These are phyloP conservation scores for Aspergillus viridinutans DNA, from an alignment of 2,329 filamentous ascomycete genomes.

Conservation along the genomic window DNA sequence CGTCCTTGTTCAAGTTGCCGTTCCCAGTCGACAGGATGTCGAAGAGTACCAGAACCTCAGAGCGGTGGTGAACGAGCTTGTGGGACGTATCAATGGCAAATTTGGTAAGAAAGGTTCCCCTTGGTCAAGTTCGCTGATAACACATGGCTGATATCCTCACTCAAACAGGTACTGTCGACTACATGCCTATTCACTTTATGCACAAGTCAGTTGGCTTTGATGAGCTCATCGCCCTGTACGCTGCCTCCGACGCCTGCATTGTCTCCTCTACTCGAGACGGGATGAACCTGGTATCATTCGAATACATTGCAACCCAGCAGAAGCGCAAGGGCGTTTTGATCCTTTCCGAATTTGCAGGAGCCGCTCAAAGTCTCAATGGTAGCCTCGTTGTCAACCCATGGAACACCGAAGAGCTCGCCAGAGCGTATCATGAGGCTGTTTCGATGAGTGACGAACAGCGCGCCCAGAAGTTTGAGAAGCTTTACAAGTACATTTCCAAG, in stretches of 20 bases:
- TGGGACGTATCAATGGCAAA: slow-evolving; percentile 89
- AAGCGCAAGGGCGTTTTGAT: slow-evolving; percentile 91
- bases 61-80: slow-evolving; percentile 89
- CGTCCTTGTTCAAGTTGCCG: slow-evolving; percentile 87
- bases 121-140: not conserved
- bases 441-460: slow-evolving; percentile 91
- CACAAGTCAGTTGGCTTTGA: slow-evolving; percentile 95
- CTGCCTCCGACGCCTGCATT: slow-evolving; percentile 85
- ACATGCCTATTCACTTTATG: slow-evolving; percentile 98
- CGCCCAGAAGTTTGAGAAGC: slow-evolving; percentile 79
- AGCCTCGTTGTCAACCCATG: slow-evolving; percentile 95
- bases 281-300: slow-evolving; percentile 98
- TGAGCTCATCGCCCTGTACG: slow-evolving; percentile 89
- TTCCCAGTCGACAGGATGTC: slow-evolving; percentile 86
- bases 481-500: slow-evolving; percentile 93
- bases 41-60: slow-evolving; percentile 95
- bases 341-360: slow-evolving; percentile 92
- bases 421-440: slow-evolving; percentile 91
- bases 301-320: slow-evolving; percentile 93
- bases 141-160: slow-evolving; percentile 9
- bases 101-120: slow-evolving; percentile 10
- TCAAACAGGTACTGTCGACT: slow-evolving; percentile 76
- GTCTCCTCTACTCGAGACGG: slow-evolving; percentile 95
- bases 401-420: slow-evolving; percentile 94
- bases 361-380: slow-evolving; percentile 89